These are phyloP conservation scores for Paraglomus brasilianum DNA, from an alignment of 192 early-diverging fungal species.

Conservation along the genomic window DNA sequence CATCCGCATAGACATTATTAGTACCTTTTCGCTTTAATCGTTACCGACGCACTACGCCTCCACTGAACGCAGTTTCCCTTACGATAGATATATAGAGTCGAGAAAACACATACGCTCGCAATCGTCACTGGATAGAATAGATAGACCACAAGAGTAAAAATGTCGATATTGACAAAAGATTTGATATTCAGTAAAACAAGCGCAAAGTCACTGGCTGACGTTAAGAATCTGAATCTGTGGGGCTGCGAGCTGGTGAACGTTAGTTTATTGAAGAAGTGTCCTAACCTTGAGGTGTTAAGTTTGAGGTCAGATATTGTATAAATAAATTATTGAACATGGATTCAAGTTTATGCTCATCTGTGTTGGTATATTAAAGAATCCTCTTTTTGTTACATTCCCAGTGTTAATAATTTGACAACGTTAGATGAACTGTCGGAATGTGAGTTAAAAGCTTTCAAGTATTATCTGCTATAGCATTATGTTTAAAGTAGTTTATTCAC, in stretches of 20 bases:
- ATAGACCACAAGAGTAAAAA: conserved; percentile 5
- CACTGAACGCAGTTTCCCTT: too few species aligned
- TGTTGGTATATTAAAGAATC: neutral
- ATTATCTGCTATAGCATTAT: neutral
- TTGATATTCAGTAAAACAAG: conserved; percentile 14
- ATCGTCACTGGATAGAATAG: too few species aligned
- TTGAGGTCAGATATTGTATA: conserved; percentile 21
- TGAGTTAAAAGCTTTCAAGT: conserved; percentile 17
- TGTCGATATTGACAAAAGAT: conserved; percentile 25
- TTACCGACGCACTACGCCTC: too few species aligned
- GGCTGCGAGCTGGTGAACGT: conserved; percentile 25
- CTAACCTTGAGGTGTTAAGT: conserved; percentile 20
- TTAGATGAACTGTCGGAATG: conserved; percentile 28
- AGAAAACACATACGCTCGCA: too few species aligned
- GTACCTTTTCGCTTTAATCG: too few species aligned
- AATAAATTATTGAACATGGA: neutral
- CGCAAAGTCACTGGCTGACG: conserved; percentile 10
- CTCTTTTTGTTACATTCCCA: neutral
- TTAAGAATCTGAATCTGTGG: conserved; percentile 25
- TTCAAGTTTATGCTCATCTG: neutral
- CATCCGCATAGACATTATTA: too few species aligned
- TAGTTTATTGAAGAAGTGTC: conserved; percentile 21
- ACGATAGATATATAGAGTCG: too few species aligned
- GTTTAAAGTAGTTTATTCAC: neutral
- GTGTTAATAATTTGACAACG: conserved; percentile 30